phyloP scores from a whole-genome alignment of 2,329 filamentous ascomycete species.

The Aspergillus sojae region DNA sequence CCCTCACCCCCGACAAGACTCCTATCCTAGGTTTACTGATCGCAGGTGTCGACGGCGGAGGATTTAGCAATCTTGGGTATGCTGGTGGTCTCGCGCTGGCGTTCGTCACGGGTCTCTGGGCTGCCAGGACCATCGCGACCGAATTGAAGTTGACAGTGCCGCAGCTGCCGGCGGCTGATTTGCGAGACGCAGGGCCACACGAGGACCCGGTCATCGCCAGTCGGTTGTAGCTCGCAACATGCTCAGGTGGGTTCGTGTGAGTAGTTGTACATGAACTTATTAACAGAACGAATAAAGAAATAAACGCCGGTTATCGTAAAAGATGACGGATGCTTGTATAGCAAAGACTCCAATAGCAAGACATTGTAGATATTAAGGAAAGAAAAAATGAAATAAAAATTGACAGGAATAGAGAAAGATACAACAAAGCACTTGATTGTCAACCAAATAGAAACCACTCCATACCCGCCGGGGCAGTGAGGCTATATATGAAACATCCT shows the following conservation, averaged over 20 bases:
- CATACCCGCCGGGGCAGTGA: neutral
- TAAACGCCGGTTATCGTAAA: neutral
- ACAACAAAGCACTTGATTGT: neutral
- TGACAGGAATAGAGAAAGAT: neutral
- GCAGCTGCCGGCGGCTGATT: constrained; percentile 23
- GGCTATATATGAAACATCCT: neutral
- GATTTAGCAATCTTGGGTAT: constrained; percentile 30
- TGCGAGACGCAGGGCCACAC: constrained; percentile 3
- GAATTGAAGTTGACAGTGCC: constrained; percentile 23
- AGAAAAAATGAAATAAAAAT: too few species aligned
- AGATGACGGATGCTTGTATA: neutral
- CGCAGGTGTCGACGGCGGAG: constrained; percentile 30
- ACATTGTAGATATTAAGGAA: neutral
- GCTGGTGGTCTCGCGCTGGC: constrained; percentile 31
- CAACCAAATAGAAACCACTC: accelerated
- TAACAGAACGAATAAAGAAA: neutral
- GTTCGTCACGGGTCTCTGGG: constrained; percentile 32
- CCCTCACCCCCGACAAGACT: constrained; percentile 24
- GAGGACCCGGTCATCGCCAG: neutral
- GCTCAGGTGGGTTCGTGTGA: neutral
- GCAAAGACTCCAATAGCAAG: neutral
- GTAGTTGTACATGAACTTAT: neutral
- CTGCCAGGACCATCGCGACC: constrained; percentile 20
- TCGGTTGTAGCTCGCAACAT: neutral
- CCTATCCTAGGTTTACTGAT: constrained; percentile 26